Evolutionary conservation across 768 basidiomycete genomes (phyloP).

Genomic region (Tulasnella calospora): DNA sequence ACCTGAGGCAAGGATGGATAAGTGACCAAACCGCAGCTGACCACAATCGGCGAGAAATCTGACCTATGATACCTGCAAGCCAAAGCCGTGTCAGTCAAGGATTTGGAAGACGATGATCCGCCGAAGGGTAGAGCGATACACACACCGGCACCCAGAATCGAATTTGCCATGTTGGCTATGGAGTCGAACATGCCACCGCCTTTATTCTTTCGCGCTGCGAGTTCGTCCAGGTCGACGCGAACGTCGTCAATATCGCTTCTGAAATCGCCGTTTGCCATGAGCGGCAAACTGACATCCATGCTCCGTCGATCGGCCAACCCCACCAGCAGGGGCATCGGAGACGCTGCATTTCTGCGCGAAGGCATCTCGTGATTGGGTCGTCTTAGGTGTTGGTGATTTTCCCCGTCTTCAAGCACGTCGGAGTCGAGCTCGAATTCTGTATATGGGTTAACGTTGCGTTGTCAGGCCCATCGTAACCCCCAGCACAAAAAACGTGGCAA

Average conservation of each 20-base stretch:
- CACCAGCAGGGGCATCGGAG: constrained; percentile 69
- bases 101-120: not conserved
- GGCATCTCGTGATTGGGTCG: constrained; percentile 30
- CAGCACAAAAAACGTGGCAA: not conserved
- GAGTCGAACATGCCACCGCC: constrained; percentile 76
- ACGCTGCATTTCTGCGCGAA: constrained; percentile 39
- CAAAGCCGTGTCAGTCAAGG: not conserved
- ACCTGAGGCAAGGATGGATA: constrained; percentile 43
- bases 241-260: constrained; percentile 35
- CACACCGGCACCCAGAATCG: constrained; percentile 86
- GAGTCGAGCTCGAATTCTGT: constrained; percentile 79
- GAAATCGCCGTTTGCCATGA: constrained; percentile 34
- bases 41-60: not conserved
- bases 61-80: constrained; percentile 7
- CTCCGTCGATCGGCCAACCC: constrained; percentile 68
- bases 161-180: constrained; percentile 92
- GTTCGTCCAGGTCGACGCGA: constrained; percentile 61
- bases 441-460: not conserved
- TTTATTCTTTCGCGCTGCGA: constrained; percentile 58
- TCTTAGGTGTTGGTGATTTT: constrained; percentile 37
- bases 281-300: constrained; percentile 44
- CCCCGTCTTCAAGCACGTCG: constrained; percentile 67
- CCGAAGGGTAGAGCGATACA: constrained; percentile 23
- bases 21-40: not conserved
- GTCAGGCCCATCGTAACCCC: not conserved